Base-by-base conservation (phyloP, 805 yeast species). In the Yamadazyma olivae region DNA sequence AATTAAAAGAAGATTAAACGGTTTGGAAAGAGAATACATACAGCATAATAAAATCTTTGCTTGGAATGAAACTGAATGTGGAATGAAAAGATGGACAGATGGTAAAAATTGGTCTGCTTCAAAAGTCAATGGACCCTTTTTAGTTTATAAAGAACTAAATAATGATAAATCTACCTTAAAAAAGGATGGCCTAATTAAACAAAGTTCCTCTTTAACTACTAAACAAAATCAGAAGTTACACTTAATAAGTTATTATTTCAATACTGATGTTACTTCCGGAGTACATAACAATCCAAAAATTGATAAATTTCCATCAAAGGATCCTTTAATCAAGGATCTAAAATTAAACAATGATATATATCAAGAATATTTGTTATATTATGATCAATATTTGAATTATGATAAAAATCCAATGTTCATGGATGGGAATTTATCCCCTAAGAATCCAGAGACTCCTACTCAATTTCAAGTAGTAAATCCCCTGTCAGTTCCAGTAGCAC, bases 81-180 rank as follows among this genome's bases (percentile, higher is more conserved):
- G 79, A 13, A 81, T 83, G 79, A 73, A 78, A 43, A 61, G 90
- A 19, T 83, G 91, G 90, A 83, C 90, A 1, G 91, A 83, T 50
- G 87, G 90, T 14, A 73, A 74, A 43, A 68, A 73, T 22, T 83
- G 91, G 90, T 69, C 78, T 40, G 85, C 89, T 2, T 77, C 84
- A 0, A 67, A 88, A 40, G 88, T 83, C 1, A 69, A 71, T 3
- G 84, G 85, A 4, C 67, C 74, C 2, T 81, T 81, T 49, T 58
- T 81, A 20, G 40, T 47, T n/a, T 50, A 53, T 27, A 70, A 75
- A 35, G 88, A 83, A 51, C 71, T 80, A 67, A 80, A 77, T 28
- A 40, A 54, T 44, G 39, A 49, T 23, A 36, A 46, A 41, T 31
- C 38, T 5, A 20, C 37, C 14, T 27, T 50, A 71, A 44, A 74